Evolutionary conservation across 768 basidiomycete genomes (phyloP), one percentile per base, ranked within the genome.

Genomic region (Stropharia rugosoannulata): DNA sequence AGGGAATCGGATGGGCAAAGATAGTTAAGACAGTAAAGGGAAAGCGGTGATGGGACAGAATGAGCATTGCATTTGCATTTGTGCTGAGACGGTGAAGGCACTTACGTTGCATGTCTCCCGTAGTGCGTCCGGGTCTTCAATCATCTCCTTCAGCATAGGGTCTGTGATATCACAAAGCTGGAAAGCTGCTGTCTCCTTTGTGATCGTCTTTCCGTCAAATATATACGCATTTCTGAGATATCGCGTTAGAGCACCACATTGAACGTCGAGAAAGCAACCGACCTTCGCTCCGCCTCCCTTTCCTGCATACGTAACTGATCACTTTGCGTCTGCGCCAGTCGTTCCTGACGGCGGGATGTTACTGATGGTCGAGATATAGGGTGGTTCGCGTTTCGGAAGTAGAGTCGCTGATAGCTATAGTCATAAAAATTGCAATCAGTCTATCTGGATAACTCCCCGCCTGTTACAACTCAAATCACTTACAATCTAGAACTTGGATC

Each of bases 91-190:
- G 29, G 29, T 3, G 29, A 32, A 7, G 29, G 29, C 5, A 75
- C 89, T 63, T 57, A 95, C 94, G 65, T 93, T 78, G 67, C 91
- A 93, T 11, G 69, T 75, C 57, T 90, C 87, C 35, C 86, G 82
- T 15, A 90, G 72, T 43, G 84, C 87, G 13, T 83, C 79, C 4
- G 83, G 77, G 55, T 89, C 84, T 57, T 89, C 80, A 49, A 98
- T 91, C 82, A 95, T 87, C 37, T 78, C 77, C 61, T 83, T 83
- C 46, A 97, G 71, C 81, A 95, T 87, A 5, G 87, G 85, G 67
- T 99, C 97, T 6, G 78, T 72, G 60, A 99, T 90, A 68, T 99
- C 97, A 68, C 91, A 91, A 5, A 99, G 77, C 69, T 98, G 97
- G 73, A 93, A 99, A 15, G 93, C 91, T 1, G 93, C 94, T 0